Percentiles rank a stretch among this genome's conserved stretches.
phyloP scores from a whole-genome alignment of 2,329 filamentous ascomycete species.

The Trichoderma sp. region DNA sequence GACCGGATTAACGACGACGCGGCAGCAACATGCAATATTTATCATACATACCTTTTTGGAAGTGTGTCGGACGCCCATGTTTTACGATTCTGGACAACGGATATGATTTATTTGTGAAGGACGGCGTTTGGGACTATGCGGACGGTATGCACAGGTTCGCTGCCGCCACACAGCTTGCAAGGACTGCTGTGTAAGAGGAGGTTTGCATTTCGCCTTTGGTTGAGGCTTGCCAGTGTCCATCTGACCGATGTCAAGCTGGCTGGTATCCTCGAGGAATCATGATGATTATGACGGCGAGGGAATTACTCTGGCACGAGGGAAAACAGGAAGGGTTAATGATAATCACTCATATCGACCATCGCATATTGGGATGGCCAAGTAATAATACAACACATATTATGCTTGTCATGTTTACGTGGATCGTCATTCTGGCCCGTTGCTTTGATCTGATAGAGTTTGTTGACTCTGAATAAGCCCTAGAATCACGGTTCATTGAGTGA shows the following conservation, averaged over 20 bases:
- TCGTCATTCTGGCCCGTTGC: conserved; percentile 6
- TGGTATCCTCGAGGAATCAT: background rate
- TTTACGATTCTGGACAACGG: conserved; percentile 22
- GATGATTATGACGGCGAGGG: background rate
- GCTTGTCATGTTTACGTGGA: background rate
- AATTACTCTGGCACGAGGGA: background rate
- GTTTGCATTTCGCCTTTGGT: background rate
- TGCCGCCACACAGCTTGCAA: conserved; percentile 12
- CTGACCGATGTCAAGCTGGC: conserved; percentile 6
- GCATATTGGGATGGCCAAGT: background rate
- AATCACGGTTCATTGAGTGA: background rate
- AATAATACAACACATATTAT: conserved; percentile 22
- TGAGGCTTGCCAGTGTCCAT: background rate
- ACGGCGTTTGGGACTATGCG: conserved; percentile 26
- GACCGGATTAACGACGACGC: background rate
- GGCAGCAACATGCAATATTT: conserved; percentile 8
- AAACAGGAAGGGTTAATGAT: conserved; percentile 26
- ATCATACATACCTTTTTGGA: conserved; percentile 23
- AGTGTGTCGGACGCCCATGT: conserved; percentile 15
- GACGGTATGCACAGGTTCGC: conserved; percentile 8
- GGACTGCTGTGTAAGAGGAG: background rate
- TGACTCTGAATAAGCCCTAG: conserved; percentile 4
- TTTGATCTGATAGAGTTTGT: background rate
- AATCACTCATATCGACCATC: conserved; percentile 20
- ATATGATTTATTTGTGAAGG: conserved; percentile 9